A percentile compares a stretch with the other conserved stretches of the same genome.
These are phyloP conservation scores for Cyclaneusma minus DNA, from an alignment of 2,329 filamentous ascomycete genomes.

Conservation along the genomic window DNA sequence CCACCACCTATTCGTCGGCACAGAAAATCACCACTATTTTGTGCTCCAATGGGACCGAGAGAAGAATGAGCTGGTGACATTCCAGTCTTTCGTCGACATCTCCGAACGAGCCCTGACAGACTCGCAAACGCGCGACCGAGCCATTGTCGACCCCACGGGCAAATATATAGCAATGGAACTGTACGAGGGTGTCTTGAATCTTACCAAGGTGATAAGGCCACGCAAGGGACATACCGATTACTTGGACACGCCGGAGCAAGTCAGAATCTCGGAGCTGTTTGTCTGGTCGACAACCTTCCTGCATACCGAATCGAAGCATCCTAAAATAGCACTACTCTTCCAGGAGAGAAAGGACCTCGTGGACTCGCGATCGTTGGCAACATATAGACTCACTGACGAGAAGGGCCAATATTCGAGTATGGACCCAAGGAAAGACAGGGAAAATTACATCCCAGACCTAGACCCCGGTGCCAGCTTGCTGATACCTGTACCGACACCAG, in stretches of 20 bases:
- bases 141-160: constrained; percentile 68
- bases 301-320: constrained; percentile 35
- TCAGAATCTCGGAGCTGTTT: constrained; percentile 50
- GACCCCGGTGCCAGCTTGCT: constrained; percentile 43
- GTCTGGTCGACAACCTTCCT: constrained; percentile 52
- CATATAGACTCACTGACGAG: constrained; percentile 45
- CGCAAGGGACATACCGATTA: constrained; percentile 35
- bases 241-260: constrained; percentile 43
- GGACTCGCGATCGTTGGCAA: constrained; percentile 37
- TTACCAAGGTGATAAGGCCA: constrained; percentile 41
- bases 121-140: constrained; percentile 69
- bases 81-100: constrained; percentile 32
- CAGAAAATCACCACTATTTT: constrained; percentile 81
- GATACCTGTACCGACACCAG: constrained; percentile 42
- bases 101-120: constrained; percentile 52
- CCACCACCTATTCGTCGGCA: constrained; percentile 85
- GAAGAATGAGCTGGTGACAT: constrained; percentile 31
- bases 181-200: constrained; percentile 51
- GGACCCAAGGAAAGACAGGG: constrained; percentile 36
- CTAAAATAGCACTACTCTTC: constrained; percentile 48
- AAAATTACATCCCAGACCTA: constrained; percentile 34
- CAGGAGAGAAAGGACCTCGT: constrained; percentile 41
- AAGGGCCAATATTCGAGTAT: constrained; percentile 37
- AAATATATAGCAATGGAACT: constrained; percentile 51
- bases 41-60: constrained; percentile 67